Evolutionary conservation across 1,284 basidiomycete species (phyloP).

Genomic region (Apiotrichum mycotoxinovorans): DNA sequence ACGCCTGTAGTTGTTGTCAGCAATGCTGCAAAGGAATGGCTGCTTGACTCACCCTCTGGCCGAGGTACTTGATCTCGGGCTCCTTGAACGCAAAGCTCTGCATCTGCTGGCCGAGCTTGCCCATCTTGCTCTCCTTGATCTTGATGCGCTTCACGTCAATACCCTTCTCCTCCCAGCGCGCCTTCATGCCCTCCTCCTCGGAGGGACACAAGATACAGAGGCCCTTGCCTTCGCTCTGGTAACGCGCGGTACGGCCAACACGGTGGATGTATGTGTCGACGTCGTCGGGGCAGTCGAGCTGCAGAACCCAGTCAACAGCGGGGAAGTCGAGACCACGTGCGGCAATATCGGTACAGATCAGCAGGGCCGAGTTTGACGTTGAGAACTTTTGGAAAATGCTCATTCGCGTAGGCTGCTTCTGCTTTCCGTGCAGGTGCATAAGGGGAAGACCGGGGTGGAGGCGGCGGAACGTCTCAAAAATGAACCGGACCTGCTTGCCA

Average conservation of each 20-base stretch:
- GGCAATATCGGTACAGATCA: conserved; percentile 96
- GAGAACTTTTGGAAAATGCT: conserved; percentile 79
- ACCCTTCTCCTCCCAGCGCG: conserved; percentile 67
- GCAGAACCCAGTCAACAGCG: conserved; percentile 93
- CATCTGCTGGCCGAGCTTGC: conserved; percentile 79
- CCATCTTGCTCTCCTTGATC: conserved; percentile 79
- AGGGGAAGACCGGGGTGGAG: conserved; percentile 89
- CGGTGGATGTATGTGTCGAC: conserved; percentile 98
- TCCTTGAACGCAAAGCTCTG: conserved; percentile 94
- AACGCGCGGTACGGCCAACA: conserved; percentile 91
- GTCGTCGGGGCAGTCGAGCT: conserved; percentile 96
- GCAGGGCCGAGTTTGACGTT: conserved; percentile 69
- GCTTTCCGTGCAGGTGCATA: conserved; percentile 92
- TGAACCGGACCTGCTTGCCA: conserved; percentile 88
- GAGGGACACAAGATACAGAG: conserved; percentile 80
- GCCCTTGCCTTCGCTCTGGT: conserved; percentile 84
- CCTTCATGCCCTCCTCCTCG: conserved; percentile 86
- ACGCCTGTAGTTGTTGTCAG: conserved; percentile 60
- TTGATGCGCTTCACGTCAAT: conserved; percentile 81
- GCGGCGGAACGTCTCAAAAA: conserved; percentile 93
- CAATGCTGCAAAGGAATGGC: neutral
- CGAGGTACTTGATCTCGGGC: conserved; percentile 95
- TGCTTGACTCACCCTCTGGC: conserved; percentile 67
- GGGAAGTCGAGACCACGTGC: conserved; percentile 97
- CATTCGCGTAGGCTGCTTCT: conserved; percentile 87